Base-by-base conservation (phyloP, 805 yeast genomes). In the Allodekkera sacchari region DNA sequence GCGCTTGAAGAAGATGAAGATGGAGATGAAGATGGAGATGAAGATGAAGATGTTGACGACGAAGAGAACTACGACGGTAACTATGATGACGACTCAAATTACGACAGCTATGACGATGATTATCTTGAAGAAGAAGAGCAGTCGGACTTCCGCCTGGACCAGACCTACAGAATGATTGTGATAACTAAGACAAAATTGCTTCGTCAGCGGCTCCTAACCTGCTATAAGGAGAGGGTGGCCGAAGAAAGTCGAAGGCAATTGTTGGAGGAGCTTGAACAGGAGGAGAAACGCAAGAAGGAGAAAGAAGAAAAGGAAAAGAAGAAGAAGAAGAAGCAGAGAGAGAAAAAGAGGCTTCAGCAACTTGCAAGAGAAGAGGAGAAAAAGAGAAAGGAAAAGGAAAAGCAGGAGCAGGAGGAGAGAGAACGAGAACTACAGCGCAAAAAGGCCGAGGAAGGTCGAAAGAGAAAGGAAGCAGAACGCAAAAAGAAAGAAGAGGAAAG, bases 201-300 rank as follows among this genome's bases (percentile, higher is more conserved):
- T 44, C 83, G 82, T 47, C 77, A 74, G 42, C 69, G 85, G 27
- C 70, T 88, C 20, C 64, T 82, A 47, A 73, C 69, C 19, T 83
- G 94, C 1, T 87, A 78, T 49, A 81, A 82, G 39, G 88, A 80
- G 45, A 80, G 75, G 41, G 72, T 81, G 29, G 88, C 95, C 9
- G 84, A 80, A 37, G 92, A 82, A 44, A 66, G 78, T 36, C 68
- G 80, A 8, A 60, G 66, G 35, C 71, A 68, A 37, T 63, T 81
- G 39, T 63, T 81, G 37, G 74, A 68, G 48, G 89, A 81, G 47
- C 59, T 80, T 27, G 87, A 80, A 42, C 77, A 74, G 6, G 89
- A 79, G 53, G 79, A 77, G 40, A 60, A 59, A 29, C 73, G 75
- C 28, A 71, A 75, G 52, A 75, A 69, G 48, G 82, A 73, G 31